Percentiles rank a stretch among this genome's conserved stretches.
phyloP scores from a whole-genome alignment of 202 grass and related monocot species.

The Setaria italica region DNA sequence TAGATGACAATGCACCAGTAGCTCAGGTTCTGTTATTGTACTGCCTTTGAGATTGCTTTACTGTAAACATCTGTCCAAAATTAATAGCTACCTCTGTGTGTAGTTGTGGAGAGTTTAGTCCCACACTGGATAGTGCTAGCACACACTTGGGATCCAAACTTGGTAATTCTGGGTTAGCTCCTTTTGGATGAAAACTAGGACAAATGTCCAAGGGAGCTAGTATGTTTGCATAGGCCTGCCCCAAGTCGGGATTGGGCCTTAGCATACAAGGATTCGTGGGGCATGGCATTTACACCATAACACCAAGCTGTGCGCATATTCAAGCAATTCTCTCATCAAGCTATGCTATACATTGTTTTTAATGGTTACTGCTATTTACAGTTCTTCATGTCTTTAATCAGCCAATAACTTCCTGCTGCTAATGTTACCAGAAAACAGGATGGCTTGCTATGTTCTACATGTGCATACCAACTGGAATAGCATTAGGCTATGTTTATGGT shows the following conservation, averaged over 20 bases:
- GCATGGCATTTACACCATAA: background rate
- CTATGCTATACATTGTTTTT: constrained; percentile 31
- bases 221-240: background rate
- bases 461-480: constrained; percentile 99
- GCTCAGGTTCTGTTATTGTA: constrained; percentile 67
- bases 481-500: constrained; percentile 96
- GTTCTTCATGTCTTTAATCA: constrained; percentile 24
- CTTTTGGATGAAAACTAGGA: constrained; percentile 5
- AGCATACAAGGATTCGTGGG: background rate
- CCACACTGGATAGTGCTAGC: constrained; percentile 1
- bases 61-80: background rate
- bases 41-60: constrained; percentile 39
- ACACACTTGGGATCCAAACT: background rate
- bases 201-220: background rate
- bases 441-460: constrained; percentile 99
- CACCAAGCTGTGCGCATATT: background rate
- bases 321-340: background rate
- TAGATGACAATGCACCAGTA: constrained; percentile 94
- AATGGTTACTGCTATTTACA: constrained; percentile 12
- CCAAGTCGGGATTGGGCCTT: background rate
- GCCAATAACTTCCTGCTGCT: constrained; percentile 40
- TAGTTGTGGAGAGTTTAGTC: background rate
- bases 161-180: constrained; percentile 1
- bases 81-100: background rate
- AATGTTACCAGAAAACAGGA: constrained; percentile 84